Evolutionary conservation across 1,284 basidiomycete genomes (phyloP), one percentile per base, ranked within the genome.

Genomic region (Peniophora sp.): DNA sequence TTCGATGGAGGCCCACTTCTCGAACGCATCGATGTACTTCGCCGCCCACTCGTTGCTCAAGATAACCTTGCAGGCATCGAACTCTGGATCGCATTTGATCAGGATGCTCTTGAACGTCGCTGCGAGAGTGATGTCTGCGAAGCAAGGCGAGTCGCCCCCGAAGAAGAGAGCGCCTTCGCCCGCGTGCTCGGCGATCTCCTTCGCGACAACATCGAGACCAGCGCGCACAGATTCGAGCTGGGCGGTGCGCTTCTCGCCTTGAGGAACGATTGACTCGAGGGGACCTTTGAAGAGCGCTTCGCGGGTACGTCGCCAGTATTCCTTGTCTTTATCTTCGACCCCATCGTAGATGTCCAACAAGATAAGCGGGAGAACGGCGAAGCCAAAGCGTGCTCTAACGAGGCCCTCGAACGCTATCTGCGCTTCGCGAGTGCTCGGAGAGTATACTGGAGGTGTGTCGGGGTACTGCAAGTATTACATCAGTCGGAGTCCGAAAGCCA

Each of bases 381-480:
- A 32, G n/a, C n/a, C 12, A 32, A 32, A 12, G 12, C 6, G 12
- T 5, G 27, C 27, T 32, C 6, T 12, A 32, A 12, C 6, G 6
- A 6, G 5, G 27, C 12, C 27, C 12, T 32, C 27, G 27, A 6
- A 32, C 12, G 12, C 12, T 12, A 12, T 32, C 20, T 47, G 45
- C 10, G 23, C 17, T 12, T 17, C 45, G 22, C 27, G 22, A 10
- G 53, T 46, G 2, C 50, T 50, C 19, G 20, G 16, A 2, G 53
- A 47, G 19, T 52, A 38, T 10, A 47, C 47, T 19, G 27, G 3
- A n/a, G 36, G 24, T 8, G 43, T 35, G 6, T 41, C 39, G 12
- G 53, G 53, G 36, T 52, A 54, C n/a, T 46, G 20, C 34, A 32
- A 32, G 27, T 12, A 32, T 12, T 5, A 32, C 6, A 12, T 32